Evolutionary conservation across 371 early-diverging fungal species (phyloP), one percentile per base, ranked within the genome.

Genomic region (Mucor plumbeus): DNA sequence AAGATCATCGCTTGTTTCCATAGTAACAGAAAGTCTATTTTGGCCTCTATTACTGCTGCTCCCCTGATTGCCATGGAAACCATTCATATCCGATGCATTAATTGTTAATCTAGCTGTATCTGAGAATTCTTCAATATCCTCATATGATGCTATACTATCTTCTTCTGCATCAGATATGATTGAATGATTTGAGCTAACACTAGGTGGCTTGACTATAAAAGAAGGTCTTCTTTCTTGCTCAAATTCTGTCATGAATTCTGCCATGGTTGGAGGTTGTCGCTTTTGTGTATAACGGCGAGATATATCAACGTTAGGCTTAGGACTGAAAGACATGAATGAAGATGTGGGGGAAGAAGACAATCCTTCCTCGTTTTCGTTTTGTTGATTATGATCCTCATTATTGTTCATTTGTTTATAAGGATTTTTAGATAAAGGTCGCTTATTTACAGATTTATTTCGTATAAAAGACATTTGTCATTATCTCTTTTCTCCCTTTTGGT

Each of bases 101-200:
- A 69, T 62, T 31, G 82, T 81, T 17, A 81, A 63, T 53, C 76
- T 19, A 1, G 82, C 79, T 6, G 79, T 81, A 57, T 81, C 82
- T 38, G 82, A 75, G 53, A 77, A 76, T 19, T 75, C 73, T 26
- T 71, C 36, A 14, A 68, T 68, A 35, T 78, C 74, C 11, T 65
- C 66, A 61, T 47, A 63, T 17, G 64, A 69, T 31, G 34, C 44
- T 7, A 59, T 26, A 34, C 36, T 56, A 21, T 56, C 53, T 35
- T 56, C 21, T 8, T 19, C 57, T n/a, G 39, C 44, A 34, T 35
- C 8, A 11, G 36, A 39, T 41, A 43, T 35, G 5, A 48, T 58
- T 36, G 38, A 15, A 39, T 38, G 41, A 26, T 31, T 40, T 6
- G 55, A 26, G 1, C 39, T 40, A 33, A 40, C 40, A 48, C 26